Evolutionary conservation across 2,329 filamentous ascomycete species (phyloP), one percentile per base, ranked within the genome.

Genomic region (Fusarium sp.): DNA sequence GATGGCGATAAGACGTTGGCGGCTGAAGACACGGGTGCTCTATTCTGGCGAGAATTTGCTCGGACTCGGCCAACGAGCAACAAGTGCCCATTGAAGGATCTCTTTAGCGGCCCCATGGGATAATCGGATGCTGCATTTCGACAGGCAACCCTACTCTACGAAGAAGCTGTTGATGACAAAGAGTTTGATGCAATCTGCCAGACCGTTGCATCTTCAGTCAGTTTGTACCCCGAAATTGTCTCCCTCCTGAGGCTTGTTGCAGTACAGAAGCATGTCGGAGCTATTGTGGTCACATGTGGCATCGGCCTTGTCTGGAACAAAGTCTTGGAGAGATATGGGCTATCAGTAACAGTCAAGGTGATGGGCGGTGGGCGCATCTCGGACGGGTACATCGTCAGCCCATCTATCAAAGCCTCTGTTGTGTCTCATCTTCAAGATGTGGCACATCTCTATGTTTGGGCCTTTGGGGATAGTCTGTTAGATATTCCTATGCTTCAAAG

Each of bases 391-490:
- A 80, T 90, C 14, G 78, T 91, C 26, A 87, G 83, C 1, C 1
- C 82, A 8, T 67, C 62, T 0, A 75, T 84, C 20, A 91, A 90
- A 72, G 82, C 76, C 3, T 70, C 68, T 1, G 41, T 89, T 24
- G 84, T 88, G 1, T 50, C 51, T 2, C 76, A 71, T 4, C 71
- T 89, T 20, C 76, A 75, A 52, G 26, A 77, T 0, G 19, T 19
- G 0, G 65, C 82, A 40, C 5, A 75, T 0, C 44, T 80, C 80
- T 87, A 44, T 82, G 83, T 89, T 19, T 83, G 79, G 73, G 88
- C 86, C 0, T 87, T 90, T 67, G 87, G 88, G n/a, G 87, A 90
- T 67, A 87, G 87, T 65, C 79, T 80, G 0, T 62, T 89, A 8
- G 89, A 90, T 66, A 39, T 90, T 19, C 74, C 77, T 0, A 91